Base-by-base conservation (phyloP, 169 alveolate species). In the Eimeria necatrix region DNA sequence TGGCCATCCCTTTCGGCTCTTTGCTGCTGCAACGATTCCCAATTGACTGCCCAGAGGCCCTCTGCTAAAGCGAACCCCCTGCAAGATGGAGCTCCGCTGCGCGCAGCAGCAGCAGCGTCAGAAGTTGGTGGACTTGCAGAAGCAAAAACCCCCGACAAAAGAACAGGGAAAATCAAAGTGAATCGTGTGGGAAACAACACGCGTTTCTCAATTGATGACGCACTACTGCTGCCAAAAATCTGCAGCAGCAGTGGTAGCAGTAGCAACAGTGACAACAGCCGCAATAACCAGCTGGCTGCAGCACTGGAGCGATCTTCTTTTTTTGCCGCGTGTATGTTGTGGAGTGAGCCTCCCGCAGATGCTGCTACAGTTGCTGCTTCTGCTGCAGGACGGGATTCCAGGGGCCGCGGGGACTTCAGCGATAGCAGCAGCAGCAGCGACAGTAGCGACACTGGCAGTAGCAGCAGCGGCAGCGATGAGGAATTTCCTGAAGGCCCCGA, bases 391-490 rank as follows among this genome's bases (percentile, higher is more conserved):
- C 12, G 85, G 60, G 10, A n/a, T 7, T 6, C n/a, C 85, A 74
- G 49, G 2, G 32, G 85, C 1, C 85, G 32, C 12, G 24, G 60
- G 49, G 41, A n/a, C 41, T 52, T 48, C 7, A 6, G 56, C 60
- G n/a, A 12, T n/a, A 12, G 22, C 85, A 41, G 12, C 85, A 41
- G 56, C 41, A 74, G 56, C 85, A 26, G 85, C 85, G 32, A n/a
- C 85, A 46, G 85, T 46, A 41, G 85, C 18, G 56, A 26, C 24
- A 74, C 6, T 74, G 60, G 32, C 20, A 24, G 41, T 22, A 24
- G 85, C 85, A 74, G 85, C 85, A 74, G 85, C 85, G 32, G 85
- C 85, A 24, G 80, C 80, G 56, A 46, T 9, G 85, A 74, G 85
- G 78, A 14, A 24, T 7, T n/a, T 10, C 20, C 85, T 6, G 49